These are phyloP conservation scores for Colletotrichum abscissum DNA, from an alignment of 2,329 filamentous ascomycete genomes.

Conservation along the genomic window DNA sequence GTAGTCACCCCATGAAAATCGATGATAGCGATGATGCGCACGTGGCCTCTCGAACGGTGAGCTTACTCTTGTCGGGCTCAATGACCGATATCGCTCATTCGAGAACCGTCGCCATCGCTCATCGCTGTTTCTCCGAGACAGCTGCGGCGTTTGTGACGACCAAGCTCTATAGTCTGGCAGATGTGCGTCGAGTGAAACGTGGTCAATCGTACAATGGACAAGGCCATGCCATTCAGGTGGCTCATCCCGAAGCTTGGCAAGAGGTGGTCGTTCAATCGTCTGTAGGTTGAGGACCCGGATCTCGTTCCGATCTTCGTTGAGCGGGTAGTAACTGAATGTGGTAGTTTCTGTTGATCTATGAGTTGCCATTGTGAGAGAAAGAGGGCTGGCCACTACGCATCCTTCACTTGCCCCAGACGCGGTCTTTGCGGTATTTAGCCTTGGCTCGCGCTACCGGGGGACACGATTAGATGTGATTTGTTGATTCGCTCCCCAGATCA, in stretches of 20 bases:
- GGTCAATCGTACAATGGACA: slow-evolving; percentile 19
- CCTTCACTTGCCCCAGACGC: background rate
- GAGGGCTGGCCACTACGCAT: background rate
- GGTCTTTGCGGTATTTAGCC: slow-evolving; percentile 10
- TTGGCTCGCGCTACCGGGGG: background rate
- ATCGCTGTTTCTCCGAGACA: slow-evolving; percentile 20
- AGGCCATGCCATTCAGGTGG: slow-evolving; percentile 26
- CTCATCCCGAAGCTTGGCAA: slow-evolving; percentile 16
- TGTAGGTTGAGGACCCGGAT: slow-evolving; percentile 24
- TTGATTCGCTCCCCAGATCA: background rate
- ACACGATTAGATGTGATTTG: background rate
- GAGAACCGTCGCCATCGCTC: slow-evolving; percentile 23
- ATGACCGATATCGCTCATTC: slow-evolving; percentile 18
- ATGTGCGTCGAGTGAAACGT: slow-evolving; percentile 22
- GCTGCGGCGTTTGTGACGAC: background rate
- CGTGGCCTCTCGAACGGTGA: slow-evolving; percentile 14
- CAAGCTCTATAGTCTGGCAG: slow-evolving; percentile 11
- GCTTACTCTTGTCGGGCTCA: slow-evolving; percentile 5
- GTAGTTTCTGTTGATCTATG: background rate
- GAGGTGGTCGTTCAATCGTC: slow-evolving; percentile 14
- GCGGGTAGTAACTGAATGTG: background rate
- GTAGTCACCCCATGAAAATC: slow-evolving; percentile 26
- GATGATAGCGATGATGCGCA: slow-evolving; percentile 20
- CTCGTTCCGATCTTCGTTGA: slow-evolving; percentile 17
- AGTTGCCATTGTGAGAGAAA: background rate